A percentile compares a stretch with the other conserved stretches of the same genome.
These are phyloP conservation scores for Talaromyces wortmannii DNA, from an alignment of 495 filamentous ascomycete species.

Conservation along the genomic window DNA sequence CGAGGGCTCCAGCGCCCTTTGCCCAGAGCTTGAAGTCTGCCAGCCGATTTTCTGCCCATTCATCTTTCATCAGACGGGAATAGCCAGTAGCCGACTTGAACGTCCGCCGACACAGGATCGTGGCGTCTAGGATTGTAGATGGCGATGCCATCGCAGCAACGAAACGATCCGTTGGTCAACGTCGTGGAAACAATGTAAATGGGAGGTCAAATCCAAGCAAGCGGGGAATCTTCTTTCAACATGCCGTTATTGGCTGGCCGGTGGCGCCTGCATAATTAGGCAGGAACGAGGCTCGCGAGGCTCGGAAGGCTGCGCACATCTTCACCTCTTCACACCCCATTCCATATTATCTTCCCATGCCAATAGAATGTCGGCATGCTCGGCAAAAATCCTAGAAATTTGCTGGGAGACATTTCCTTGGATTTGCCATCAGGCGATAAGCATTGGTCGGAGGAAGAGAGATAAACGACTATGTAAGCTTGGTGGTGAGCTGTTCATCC, in stretches of 20 bases:
- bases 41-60: slow-evolving; percentile 13
- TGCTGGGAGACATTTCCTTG: too few species aligned
- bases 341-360: too few species aligned
- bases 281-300: background rate
- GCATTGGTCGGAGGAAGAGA: too few species aligned
- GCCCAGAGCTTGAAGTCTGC: slow-evolving; percentile 18
- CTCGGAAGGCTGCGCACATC: background rate
- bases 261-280: background rate
- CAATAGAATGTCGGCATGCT: too few species aligned
- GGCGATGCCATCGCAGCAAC: background rate
- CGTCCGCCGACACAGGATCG: background rate
- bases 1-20: slow-evolving; percentile 8
- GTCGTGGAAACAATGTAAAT: background rate
- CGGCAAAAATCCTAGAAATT: too few species aligned
- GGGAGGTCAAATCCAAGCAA: too few species aligned
- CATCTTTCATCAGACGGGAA: background rate
- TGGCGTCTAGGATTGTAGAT: background rate
- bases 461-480: background rate
- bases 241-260: too few species aligned
- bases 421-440: too few species aligned
- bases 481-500: background rate
- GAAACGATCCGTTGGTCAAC: background rate
- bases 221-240: too few species aligned
- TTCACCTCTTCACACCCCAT: background rate
- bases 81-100: background rate